These are phyloP conservation scores for Pestalotiopsis sp. DNA, from an alignment of 2,329 filamentous ascomycete genomes.

Conservation along the genomic window DNA sequence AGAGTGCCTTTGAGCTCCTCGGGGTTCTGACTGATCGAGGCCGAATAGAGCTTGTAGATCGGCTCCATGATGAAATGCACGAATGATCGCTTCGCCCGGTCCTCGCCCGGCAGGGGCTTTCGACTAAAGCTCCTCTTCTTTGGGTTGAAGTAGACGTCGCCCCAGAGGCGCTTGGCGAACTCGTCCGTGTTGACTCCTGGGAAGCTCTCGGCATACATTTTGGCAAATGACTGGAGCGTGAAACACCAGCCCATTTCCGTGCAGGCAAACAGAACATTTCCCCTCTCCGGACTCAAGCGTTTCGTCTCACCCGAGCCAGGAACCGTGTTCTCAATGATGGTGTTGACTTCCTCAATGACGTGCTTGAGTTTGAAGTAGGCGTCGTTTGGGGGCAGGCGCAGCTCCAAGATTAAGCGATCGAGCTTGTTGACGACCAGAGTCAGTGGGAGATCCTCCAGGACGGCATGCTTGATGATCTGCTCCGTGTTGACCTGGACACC, in stretches of 20 bases:
- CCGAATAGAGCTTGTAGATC: slow-evolving; percentile 96
- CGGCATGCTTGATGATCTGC: slow-evolving; percentile 94
- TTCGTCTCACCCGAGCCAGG: slow-evolving; percentile 79
- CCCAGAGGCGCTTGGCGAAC: slow-evolving; percentile 87
- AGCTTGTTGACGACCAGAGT: slow-evolving; percentile 96
- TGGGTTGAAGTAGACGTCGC: slow-evolving; percentile 95
- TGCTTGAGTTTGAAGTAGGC: slow-evolving; percentile 99
- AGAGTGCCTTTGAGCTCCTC: slow-evolving; percentile 82
- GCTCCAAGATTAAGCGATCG: slow-evolving; percentile 90
- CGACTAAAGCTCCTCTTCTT: slow-evolving; percentile 87
- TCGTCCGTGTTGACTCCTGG: slow-evolving; percentile 79
- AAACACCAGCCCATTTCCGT: slow-evolving; percentile 97
- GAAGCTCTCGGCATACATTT: slow-evolving; percentile 93
- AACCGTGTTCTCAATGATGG: slow-evolving; percentile 83
- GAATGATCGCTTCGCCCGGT: slow-evolving; percentile 81
- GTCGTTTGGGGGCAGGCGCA: slow-evolving; percentile 91
- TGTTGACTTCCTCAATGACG: slow-evolving; percentile 98
- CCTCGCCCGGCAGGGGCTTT: slow-evolving; percentile 71
- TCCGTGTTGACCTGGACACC: slow-evolving; percentile 99
- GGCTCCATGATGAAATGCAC: slow-evolving; percentile 95
- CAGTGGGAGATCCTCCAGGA: slow-evolving; percentile 85
- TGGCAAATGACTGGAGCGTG: slow-evolving; percentile 89
- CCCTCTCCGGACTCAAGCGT: slow-evolving; percentile 91
- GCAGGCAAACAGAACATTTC: slow-evolving; percentile 96
- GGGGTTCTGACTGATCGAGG: slow-evolving; percentile 89